Conservation (phyloP, 108 stramenopile genomes). For the Conticribra weissflogii region DNA sequence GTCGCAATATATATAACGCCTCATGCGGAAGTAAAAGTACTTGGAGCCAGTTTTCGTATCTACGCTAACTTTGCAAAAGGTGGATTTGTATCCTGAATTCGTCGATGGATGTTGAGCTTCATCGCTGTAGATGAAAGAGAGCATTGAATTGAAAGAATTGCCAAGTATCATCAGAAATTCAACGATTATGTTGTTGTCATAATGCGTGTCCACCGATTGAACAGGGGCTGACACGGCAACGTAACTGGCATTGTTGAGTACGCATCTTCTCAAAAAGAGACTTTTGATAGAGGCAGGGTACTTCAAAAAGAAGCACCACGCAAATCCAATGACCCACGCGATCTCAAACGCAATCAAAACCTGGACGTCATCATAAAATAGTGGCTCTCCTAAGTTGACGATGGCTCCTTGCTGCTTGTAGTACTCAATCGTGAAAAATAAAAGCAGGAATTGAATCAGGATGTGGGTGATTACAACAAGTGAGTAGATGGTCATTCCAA, state of each 20-base stretch:
- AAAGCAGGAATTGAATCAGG: slow-evolving; percentile 38
- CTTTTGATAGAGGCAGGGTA: slow-evolving; percentile 46
- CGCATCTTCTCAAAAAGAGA: slow-evolving; percentile 56
- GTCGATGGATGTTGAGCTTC: not conserved
- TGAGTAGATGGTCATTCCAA: slow-evolving; percentile 52
- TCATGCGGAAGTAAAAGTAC: slow-evolving; percentile 52
- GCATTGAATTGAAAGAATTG: not conserved
- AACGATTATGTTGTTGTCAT: not conserved
- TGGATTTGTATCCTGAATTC: not conserved
- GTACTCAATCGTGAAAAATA: slow-evolving; percentile 45
- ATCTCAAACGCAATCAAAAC: slow-evolving; percentile 60
- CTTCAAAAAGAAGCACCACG: slow-evolving; percentile 49
- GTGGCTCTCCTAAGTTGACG: not conserved
- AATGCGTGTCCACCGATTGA: not conserved
- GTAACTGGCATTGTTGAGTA: slow-evolving; percentile 43
- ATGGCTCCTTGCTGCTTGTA: slow-evolving; percentile 39
- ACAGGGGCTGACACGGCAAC: slow-evolving; percentile 45
- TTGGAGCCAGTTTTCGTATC: slow-evolving; percentile 44
- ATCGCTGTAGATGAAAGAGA: slow-evolving; percentile 2
- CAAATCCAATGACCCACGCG: slow-evolving; percentile 55
- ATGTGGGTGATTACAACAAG: slow-evolving; percentile 40
- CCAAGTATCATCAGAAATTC: not conserved
- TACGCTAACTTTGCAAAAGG: slow-evolving; percentile 7
- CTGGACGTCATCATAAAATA: slow-evolving; percentile 57
- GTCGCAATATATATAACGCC: slow-evolving; percentile 47